Evolutionary conservation across 2,329 filamentous ascomycete genomes (phyloP), one percentile per base, ranked within the genome.

Genomic region (Furcasterigmium sp.): DNA sequence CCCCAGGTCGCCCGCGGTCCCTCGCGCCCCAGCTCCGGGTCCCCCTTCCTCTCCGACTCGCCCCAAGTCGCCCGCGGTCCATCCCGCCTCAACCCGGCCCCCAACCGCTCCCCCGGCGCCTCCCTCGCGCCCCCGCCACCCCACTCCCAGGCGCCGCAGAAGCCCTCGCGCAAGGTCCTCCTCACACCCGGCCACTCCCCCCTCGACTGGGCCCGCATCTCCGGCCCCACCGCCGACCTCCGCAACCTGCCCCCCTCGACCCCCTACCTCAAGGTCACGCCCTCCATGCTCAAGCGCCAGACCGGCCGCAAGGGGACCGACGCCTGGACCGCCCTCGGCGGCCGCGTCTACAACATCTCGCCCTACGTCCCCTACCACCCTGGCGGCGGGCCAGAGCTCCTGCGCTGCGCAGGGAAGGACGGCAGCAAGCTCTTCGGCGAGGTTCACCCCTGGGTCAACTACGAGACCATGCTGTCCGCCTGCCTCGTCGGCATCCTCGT

Each of bases 361-460:
- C 89, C 91, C 0, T 98, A 97, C 59, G 61, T 90, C 28, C 82
- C 86, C 2, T 98, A 90, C 59, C 93, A 98, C 61, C 93, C 93
- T 0, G 93, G 93, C 18, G 93, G 87, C 8, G 79, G 84, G 53
- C 80, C 81, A 5, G 87, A 94, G 65, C 62, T 93, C 49, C 64
- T 85, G 61, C 69, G 78, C 25, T 75, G 71, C 26, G 82, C 82
- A 1, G 82, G 73, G 1, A 66, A 73, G 44, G 82, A 85, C 56
- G 81, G 76, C 28, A 82, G 76, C 3, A 72, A 69, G 56, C 54
- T 86, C 45, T 86, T 85, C 61, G 77, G 74, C 8, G 78, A 85
- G 63, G 70, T 84, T 8, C 82, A 86, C 57, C 78, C 81, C 2
- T 86, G 82, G 82, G 82, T 86, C 20, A 86, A 85, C 60, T 84